A percentile compares a stretch with the other conserved stretches of the same genome.
These are phyloP conservation scores for Venturia pyrina DNA, from an alignment of 2,329 filamentous ascomycete genomes.

Conservation along the genomic window DNA sequence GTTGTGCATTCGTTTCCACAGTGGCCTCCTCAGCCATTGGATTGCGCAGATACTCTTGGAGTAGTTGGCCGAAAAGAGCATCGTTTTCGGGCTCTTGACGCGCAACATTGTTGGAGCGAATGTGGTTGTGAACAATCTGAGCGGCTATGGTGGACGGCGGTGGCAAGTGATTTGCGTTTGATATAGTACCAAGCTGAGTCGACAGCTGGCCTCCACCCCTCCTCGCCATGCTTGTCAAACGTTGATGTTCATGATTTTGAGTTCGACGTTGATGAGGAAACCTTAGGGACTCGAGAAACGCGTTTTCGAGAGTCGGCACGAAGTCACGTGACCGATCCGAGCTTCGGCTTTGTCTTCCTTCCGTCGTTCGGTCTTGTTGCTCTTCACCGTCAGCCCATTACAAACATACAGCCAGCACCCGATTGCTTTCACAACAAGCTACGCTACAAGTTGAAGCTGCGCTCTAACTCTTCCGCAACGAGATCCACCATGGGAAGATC, in stretches of 20 bases:
- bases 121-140: slow-evolving; percentile 76
- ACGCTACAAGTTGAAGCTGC: neutral
- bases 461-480: neutral
- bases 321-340: slow-evolving; percentile 13
- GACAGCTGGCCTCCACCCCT: slow-evolving; percentile 23
- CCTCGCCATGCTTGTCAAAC: slow-evolving; percentile 28
- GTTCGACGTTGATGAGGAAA: slow-evolving; percentile 6
- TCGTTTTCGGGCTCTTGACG: slow-evolving; percentile 55
- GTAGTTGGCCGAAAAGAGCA: slow-evolving; percentile 64
- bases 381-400: neutral
- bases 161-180: slow-evolving; percentile 15
- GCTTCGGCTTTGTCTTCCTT: neutral
- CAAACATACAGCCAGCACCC: neutral
- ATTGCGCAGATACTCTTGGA: slow-evolving; percentile 50
- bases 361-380: neutral
- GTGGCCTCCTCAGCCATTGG: slow-evolving; percentile 47
- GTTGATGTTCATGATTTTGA: neutral
- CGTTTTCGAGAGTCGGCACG: slow-evolving; percentile 1
- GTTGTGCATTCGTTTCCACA: slow-evolving; percentile 53
- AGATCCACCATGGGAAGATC: slow-evolving; percentile 15
- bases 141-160: slow-evolving; percentile 76
- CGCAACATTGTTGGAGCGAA: slow-evolving; percentile 53
- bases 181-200: slow-evolving; percentile 13
- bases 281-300: neutral
- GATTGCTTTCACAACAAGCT: too few species aligned